Conservation (phyloP, 2,329 filamentous ascomycete species). For the Sarocladium brachiariae region DNA sequence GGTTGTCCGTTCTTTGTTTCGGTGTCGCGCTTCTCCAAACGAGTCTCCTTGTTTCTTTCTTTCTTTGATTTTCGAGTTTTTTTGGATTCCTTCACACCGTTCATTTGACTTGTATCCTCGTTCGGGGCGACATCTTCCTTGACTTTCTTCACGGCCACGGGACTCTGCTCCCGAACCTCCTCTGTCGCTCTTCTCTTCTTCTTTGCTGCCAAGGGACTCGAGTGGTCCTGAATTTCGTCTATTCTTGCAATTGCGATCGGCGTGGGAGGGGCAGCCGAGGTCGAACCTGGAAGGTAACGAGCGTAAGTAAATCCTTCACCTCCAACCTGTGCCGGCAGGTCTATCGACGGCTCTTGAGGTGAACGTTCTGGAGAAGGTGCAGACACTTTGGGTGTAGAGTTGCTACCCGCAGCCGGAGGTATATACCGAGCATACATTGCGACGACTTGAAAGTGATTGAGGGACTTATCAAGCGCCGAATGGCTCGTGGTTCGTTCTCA, state of each 20-base stretch:
- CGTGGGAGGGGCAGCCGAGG: slow-evolving; percentile 12
- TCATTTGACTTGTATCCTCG: neutral
- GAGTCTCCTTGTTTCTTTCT: slow-evolving; percentile 11
- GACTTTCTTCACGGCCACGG: slow-evolving; percentile 19
- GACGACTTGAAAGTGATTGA: neutral
- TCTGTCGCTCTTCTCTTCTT: slow-evolving; percentile 4
- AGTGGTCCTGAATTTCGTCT: neutral
- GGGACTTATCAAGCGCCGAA: neutral
- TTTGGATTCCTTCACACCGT: slow-evolving; percentile 17
- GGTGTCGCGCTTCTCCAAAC: slow-evolving; percentile 7
- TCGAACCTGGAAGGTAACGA: slow-evolving; percentile 33
- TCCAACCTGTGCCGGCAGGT: slow-evolving; percentile 11
- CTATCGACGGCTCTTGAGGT: neutral
- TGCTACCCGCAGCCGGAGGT: slow-evolving; percentile 24
- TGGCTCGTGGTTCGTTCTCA: neutral
- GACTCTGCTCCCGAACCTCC: slow-evolving; percentile 8
- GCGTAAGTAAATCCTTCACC: slow-evolving; percentile 27
- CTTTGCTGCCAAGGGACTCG: neutral
- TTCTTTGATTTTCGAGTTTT: slow-evolving; percentile 12
- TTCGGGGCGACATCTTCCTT: slow-evolving; percentile 9
- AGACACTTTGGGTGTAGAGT: slow-evolving; percentile 7
- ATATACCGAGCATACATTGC: slow-evolving; percentile 38
- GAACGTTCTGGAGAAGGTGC: neutral
- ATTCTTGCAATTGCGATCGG: neutral
- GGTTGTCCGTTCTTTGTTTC: slow-evolving; percentile 13